Base-by-base conservation (phyloP, 768 basidiomycete genomes). In the Flagelloscypha sp. region DNA sequence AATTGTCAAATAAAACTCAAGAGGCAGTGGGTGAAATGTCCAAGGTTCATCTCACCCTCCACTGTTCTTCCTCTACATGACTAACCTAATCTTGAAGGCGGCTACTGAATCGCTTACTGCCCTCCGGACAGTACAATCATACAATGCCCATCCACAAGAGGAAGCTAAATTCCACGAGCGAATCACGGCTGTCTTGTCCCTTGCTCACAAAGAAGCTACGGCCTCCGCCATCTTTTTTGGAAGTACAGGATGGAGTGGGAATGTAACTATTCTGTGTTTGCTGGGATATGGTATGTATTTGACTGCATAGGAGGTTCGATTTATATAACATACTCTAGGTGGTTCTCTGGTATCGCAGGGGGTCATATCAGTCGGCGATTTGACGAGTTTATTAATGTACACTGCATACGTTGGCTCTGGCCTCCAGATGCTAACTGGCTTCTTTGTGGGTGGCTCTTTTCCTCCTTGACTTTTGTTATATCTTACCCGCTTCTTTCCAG, bases 11-110 rank as follows among this genome's bases (percentile, higher is more conserved):
- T 48, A 66, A 79, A 49, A 93, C 94, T 5, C 94, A 99, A 56
- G 90, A 92, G 49, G 89, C 93, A 1, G 72, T 95, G 35, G 93
- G 93, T 37, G 92, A 94, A 37, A 90, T 94, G 92, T 88, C 90
- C 21, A 92, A 74, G 58, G 68, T 62, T 11, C 29, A 4, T 24
- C 18, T 7, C n/a, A n/a, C 11, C 25, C 33, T 29, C 20, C 15
- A 23, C 11, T 15, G 38, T 28, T 32, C 17, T 17, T 22, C 11
- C 22, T 20, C 19, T 28, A 3, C n/a, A 24, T 36, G 23, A 13
- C 9, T 38, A n/a, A 33, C 18, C 30, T 22, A 30, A 22, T 22
- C 37, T n/a, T n/a, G n/a, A n/a, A 86, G 73, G 79, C 87, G 9
- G 92, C 93, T 5, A 82, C 88, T 40, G 94, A 99, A 51, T 79